Base-by-base conservation (phyloP, 768 basidiomycete genomes). In the Suillus lakei region DNA sequence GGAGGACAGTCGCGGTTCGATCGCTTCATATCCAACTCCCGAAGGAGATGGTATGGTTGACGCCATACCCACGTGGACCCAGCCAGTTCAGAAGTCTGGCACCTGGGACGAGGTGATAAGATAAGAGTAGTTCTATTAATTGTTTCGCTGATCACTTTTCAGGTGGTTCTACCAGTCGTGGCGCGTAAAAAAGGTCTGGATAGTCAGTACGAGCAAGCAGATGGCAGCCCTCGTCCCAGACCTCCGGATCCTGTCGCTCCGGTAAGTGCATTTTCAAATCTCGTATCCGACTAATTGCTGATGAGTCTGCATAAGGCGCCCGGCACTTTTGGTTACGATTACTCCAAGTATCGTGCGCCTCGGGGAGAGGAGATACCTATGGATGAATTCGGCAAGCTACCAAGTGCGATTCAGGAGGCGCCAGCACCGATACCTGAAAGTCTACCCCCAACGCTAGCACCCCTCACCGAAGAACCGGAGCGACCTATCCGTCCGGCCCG, bases 161-260 rank as follows among this genome's bases (percentile, higher is more conserved):
- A 93, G 92, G 92, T 94, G 44, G 90, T 95, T 1, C 80, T 95
- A 15, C 93, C 93, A 30, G 92, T 91, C 6, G 92, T 95, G 15
- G 92, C 93, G 9, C 84, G 91, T 64, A 93, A 94, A 80, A 91
- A 87, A 71, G 92, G 93, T 9, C 74, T 95, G 55, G 87, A 91
- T 64, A 86, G 83, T 46, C 84, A 88, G 65, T 93, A 91, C 71
- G 84, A 89, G 66, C 83, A 84, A 53, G 88, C 84, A 10, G 86
- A 88, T 71, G 92, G 92, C n/a, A 88, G 86, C 68, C 84, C 88
- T 26, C 82, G 84, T 70, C 83, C 85, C 36, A 86, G 77, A 77
- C 79, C 78, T 67, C 70, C 73, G 8, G 78, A 78, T n/a, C 36
- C 55, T 62, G 44, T 50, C 61, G 60, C 43, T 60, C 53, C 55